Conservation (phyloP, 495 filamentous ascomycete species). For the Neurospora sp. region DNA sequence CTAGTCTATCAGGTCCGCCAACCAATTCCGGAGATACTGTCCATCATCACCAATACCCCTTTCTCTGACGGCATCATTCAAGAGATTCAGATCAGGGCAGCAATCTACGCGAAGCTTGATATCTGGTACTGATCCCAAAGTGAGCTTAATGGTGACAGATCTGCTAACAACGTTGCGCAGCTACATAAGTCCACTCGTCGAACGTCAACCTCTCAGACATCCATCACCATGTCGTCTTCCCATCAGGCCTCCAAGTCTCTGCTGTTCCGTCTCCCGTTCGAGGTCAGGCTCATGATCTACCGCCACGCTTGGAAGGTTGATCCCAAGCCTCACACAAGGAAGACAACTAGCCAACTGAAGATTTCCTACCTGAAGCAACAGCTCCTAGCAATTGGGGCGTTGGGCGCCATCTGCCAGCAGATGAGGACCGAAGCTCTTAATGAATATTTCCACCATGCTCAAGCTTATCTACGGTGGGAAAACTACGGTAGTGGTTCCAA, state of each 20-base stretch:
- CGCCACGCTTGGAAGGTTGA: background rate
- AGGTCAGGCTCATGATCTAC: background rate
- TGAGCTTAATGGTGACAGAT: background rate
- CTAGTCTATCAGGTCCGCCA: background rate
- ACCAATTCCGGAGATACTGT: background rate
- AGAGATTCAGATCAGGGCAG: background rate
- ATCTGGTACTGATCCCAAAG: background rate
- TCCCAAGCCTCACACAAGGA: background rate
- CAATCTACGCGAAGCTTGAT: background rate
- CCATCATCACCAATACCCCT: background rate
- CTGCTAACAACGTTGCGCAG: background rate
- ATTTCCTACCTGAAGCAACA: background rate
- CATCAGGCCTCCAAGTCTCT: background rate
- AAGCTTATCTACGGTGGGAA: background rate
- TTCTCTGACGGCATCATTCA: background rate
- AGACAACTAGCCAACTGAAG: background rate
- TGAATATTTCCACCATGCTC: background rate
- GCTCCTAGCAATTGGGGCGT: background rate
- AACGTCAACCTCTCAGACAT: background rate
- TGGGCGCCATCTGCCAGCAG: background rate
- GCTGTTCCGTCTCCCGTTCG: background rate
- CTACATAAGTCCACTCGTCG: background rate
- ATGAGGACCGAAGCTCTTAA: background rate
- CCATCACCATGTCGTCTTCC: background rate
- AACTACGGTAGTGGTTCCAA: background rate